Evolutionary conservation across 257 asterid species (phyloP), one percentile per base, ranked within the genome.

Genomic region (Solanum bulbocastanum): DNA sequence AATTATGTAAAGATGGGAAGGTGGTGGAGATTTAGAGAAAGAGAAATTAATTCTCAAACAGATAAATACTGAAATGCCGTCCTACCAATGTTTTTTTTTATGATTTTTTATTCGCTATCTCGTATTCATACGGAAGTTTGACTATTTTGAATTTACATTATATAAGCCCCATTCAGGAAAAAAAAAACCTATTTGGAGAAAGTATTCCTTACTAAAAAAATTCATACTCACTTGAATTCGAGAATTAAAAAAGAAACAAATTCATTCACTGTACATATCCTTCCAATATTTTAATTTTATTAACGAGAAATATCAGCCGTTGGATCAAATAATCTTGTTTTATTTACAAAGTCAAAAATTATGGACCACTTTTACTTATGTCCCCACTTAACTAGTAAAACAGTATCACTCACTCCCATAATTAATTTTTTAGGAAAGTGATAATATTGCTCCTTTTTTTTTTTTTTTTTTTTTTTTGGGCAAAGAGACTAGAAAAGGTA

Each of bases 31-130:
- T 52, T 52, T 52, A n/a, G 83, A 40, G 25, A 44, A 15, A 81
- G 42, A 81, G 85, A 49, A 82, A 82, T 5, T 15, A 30, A 46
- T 30, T 30, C 69, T 15, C 5, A 49, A 81, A 81, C 85, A 52
- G 85, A 82, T 82, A 82, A 82, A 82, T 82, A 82, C 85, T 82
- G 27, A 82, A 82, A 82, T 49, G 85, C 69, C 69, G 85, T 82
- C 69, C 85, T 49, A 46, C 85, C 85, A 82, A 46, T 82, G 42
- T 52, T 52, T 49, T 0, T 49, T 49, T 49, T 46, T 4, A 5
- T 4, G 6, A 14, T 46, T 49, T 52, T 15, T 52, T 52, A 18
- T 52, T 44, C 18, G 18, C 1, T 39, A 3, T 39, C 44, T 9
- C 39, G 8, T 36, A 5, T 1, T 5, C 1, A 49, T 46, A 46